Evolutionary conservation across 768 basidiomycete species (phyloP).

Genomic region (Mycena rosella): DNA sequence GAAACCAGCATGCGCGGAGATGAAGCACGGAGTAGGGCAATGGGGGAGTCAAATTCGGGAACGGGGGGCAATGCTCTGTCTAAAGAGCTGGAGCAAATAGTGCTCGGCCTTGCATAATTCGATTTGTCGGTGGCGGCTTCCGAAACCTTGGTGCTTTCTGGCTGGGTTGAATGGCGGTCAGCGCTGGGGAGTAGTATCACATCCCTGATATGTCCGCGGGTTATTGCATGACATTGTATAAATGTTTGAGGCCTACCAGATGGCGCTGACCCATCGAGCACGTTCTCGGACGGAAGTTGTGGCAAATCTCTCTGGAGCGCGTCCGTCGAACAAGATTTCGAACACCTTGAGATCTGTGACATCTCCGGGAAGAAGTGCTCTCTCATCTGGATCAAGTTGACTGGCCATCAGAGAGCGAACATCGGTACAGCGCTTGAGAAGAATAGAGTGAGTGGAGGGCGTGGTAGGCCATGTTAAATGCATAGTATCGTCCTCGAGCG

Average conservation of each 20-base stretch:
- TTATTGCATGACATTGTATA: not conserved
- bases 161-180: constrained; percentile 2
- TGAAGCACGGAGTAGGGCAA: constrained; percentile 30
- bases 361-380: constrained; percentile 55
- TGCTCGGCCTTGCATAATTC: constrained; percentile 36
- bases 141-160: not conserved
- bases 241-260: constrained; percentile 64
- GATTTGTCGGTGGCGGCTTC: not conserved
- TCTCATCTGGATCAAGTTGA: constrained; percentile 59
- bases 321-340: constrained; percentile 71
- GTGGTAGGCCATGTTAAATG: constrained; percentile 34
- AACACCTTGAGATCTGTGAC: constrained; percentile 66
- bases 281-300: constrained; percentile 71
- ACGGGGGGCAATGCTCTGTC: constrained; percentile 50
- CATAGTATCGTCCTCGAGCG: constrained; percentile 35
- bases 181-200: constrained; percentile 60
- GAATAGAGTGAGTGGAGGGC: constrained; percentile 59
- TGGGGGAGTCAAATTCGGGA: constrained; percentile 39
- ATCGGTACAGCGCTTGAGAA: constrained; percentile 67
- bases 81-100: constrained; percentile 37
- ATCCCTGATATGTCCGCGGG: constrained; percentile 56
- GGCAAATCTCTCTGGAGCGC: constrained; percentile 69
- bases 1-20: constrained; percentile 35
- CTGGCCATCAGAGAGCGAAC: constrained; percentile 67
- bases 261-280: constrained; percentile 79